Evolutionary conservation across 345 rosid species (phyloP).

Genomic region (Sonneratia caseolaris): DNA sequence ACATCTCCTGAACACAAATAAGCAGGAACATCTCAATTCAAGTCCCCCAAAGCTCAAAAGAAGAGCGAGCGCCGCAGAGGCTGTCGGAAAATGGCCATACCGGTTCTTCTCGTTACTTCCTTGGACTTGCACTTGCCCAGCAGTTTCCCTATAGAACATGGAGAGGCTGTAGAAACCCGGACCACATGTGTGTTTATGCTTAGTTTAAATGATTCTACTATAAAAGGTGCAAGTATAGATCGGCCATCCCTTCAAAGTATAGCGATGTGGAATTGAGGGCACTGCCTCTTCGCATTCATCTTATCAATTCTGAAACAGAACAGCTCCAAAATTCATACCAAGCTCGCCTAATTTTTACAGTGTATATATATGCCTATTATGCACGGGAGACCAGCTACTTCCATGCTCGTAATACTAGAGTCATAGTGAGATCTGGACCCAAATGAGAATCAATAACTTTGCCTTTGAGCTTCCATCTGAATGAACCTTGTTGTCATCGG

Average conservation of each 20-base stretch:
- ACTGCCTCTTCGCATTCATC: background rate
- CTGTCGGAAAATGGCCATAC: background rate
- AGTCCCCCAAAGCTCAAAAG: background rate
- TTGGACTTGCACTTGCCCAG: no score
- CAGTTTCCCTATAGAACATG: no score
- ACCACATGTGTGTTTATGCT: no score
- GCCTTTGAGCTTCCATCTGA: background rate
- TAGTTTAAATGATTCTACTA: no score
- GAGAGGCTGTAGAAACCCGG: no score
- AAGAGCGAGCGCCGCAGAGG: background rate
- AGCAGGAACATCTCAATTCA: background rate
- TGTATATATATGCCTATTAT: background rate
- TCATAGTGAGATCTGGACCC: background rate
- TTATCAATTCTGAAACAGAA: background rate
- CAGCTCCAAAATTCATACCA: background rate
- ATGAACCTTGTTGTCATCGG: constrained; percentile 19
- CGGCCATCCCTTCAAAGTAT: no score
- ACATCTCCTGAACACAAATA: background rate
- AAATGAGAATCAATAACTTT: background rate
- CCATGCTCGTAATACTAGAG: no score
- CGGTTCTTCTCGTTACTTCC: background rate
- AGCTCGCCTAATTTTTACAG: background rate
- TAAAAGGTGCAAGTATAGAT: no score
- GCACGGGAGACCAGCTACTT: background rate
- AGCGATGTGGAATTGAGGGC: background rate